Evolutionary conservation across 805 yeast genomes (phyloP).

Genomic region (Metschnikowia kunwiensis): DNA sequence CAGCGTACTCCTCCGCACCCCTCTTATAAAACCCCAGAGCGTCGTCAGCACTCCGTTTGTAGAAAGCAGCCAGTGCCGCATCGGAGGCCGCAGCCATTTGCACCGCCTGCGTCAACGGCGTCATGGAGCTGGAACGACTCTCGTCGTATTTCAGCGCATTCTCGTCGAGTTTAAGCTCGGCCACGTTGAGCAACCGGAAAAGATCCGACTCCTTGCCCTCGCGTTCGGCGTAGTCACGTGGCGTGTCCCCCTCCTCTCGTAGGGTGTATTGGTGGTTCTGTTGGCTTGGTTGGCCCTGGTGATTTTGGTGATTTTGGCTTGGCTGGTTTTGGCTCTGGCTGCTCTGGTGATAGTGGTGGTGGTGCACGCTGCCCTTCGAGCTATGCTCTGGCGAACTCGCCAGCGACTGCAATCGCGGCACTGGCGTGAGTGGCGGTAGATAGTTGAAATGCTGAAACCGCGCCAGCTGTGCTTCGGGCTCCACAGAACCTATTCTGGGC

Average conservation of each 20-base stretch:
- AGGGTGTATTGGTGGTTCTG: not conserved
- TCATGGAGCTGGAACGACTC: slow-evolving; percentile 19
- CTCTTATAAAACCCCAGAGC: too few relatives aligned
- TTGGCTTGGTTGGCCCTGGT: slow-evolving; percentile 27
- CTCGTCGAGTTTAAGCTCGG: slow-evolving; percentile 5
- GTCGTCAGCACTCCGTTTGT: slow-evolving; percentile 11
- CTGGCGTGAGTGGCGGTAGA: slow-evolving; percentile 66
- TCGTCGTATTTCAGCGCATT: not conserved
- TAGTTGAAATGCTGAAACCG: slow-evolving; percentile 64
- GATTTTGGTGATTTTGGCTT: slow-evolving; percentile 18
- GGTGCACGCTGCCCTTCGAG: slow-evolving; percentile 13
- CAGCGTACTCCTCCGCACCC: too few relatives aligned
- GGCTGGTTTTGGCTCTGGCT: not conserved
- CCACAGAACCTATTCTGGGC: slow-evolving; percentile 6
- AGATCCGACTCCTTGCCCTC: slow-evolving; percentile 40
- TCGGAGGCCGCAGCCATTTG: slow-evolving; percentile 36
- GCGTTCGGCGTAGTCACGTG: slow-evolving; percentile 3
- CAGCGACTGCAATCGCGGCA: slow-evolving; percentile 66
- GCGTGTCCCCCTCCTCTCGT: not conserved
- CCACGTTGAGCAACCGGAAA: slow-evolving; percentile 41
- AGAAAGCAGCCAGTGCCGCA: slow-evolving; percentile 4
- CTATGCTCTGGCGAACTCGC: slow-evolving; percentile 38
- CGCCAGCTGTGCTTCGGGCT: slow-evolving; percentile 17
- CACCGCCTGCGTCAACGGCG: slow-evolving; percentile 42
- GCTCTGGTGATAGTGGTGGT: slow-evolving; percentile 17